Evolutionary conservation across 768 basidiomycete species (phyloP), one percentile per base, ranked within the genome.

Genomic region (Lentinula lateritia): DNA sequence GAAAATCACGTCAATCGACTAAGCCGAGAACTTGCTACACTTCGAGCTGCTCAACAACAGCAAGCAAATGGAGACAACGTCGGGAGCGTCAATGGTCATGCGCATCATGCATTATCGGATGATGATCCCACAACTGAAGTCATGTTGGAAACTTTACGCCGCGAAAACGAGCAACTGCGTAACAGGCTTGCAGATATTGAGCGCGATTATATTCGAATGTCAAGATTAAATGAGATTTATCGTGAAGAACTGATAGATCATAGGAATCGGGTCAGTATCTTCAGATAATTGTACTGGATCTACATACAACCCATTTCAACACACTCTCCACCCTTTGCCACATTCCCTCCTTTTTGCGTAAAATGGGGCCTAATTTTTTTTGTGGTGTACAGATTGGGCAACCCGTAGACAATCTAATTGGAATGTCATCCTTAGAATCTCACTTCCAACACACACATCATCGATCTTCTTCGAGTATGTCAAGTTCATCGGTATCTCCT

Each of bases 241-340:
- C 79, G 90, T 35, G 92, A 92, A 72, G 92, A 94, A 72, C 74
- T 94, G 62, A 86, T 94, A 59, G 87, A 90, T 48, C 85, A 90
- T 68, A 74, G 92, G 62, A 76, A 85, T 65, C 77, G 90, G 72
- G 90, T 92, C 73, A 74, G 92, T 81, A 8, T 43, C 52, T 41
- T 52, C 61, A 28, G 18, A 63, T 55, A 42, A 43, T 15, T 38
- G 42, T 60, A 41, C 6, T 18, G 15, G 6, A 34, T 63, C 60
- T 28, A 28, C 28, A 3, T 28, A 28, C 28, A 28, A 28, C 28
- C 28, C 2, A 28, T 28, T 4, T 28, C 3, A 28, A 28, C 23
- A 23, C 23, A 23, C 3, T 3, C 28, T 4, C 3, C 28, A 28
- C 60, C 41, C 41, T 36, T 46, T 9, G 52, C 53, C 50, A 61